Conservation (phyloP, 2,329 filamentous ascomycete genomes). For the Aspergillus nomiae region DNA sequence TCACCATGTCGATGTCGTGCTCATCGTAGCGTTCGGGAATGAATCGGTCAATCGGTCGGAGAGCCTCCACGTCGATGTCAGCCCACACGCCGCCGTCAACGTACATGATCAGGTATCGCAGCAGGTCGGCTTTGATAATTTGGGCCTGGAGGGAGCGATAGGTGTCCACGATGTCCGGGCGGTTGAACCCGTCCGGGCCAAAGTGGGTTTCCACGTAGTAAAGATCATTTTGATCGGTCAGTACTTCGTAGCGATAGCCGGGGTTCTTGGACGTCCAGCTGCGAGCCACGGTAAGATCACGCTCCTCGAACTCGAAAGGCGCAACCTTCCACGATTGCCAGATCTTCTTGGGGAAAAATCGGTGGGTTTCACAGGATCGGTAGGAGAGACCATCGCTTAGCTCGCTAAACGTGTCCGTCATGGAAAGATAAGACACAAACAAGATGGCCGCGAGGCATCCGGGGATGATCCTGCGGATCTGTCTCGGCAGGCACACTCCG, state of each 20-base stretch:
- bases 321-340: conserved; percentile 78
- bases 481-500: background rate
- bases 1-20: conserved; percentile 68
- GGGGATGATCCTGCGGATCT: conserved; percentile 2
- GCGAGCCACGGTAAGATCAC: conserved; percentile 61
- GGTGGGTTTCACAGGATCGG: background rate
- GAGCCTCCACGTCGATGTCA: conserved; percentile 62
- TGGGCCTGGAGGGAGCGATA: conserved; percentile 63
- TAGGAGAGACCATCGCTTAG: background rate
- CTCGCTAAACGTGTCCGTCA: conserved; percentile 2
- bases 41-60: conserved; percentile 57
- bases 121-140: conserved; percentile 68
- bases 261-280: conserved; percentile 70
- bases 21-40: conserved; percentile 66
- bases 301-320: conserved; percentile 66
- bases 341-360: conserved; percentile 65
- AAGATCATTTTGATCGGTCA: conserved; percentile 69
- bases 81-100: conserved; percentile 64
- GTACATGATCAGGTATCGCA: conserved; percentile 69
- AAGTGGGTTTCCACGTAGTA: conserved; percentile 70
- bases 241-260: conserved; percentile 66
- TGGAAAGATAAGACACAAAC: conserved; percentile 3
- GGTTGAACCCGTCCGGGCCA: conserved; percentile 65
- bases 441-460: background rate
- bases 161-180: conserved; percentile 65